Base-by-base conservation (phyloP, 495 filamentous ascomycete genomes). In the Neurospora terricola region DNA sequence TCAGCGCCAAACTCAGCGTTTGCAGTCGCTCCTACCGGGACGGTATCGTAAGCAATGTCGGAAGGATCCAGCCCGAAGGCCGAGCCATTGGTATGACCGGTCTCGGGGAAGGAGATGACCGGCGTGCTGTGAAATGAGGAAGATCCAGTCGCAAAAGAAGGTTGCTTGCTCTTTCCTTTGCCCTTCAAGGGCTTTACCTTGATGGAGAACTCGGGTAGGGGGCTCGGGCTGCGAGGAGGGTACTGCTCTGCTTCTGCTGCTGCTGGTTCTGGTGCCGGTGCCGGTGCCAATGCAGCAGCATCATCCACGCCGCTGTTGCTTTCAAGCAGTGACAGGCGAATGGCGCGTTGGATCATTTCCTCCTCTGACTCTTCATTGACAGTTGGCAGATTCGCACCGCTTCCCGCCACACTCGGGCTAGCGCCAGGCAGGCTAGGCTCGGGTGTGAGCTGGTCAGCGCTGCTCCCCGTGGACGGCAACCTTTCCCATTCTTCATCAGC, bases 291-390 rank as follows among this genome's bases (percentile, higher is more conserved):
- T 70, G 75, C 70, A n/a, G 72, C 80, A 14, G 59, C 70, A 66
- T 80, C 80, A 75, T 83, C 76, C 43, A 85, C 77, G 27, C 82
- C 82, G 14, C 14, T 27, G 14, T 36, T 36, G 30, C 54, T 66
- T 42, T 93, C 90, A 42, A 92, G 81, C 37, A 96, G 83, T 75
- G 91, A 94, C 7, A 93, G 83, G 1, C 92, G 88, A 73, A 96
- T 96, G 1, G 94, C 94, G 76, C 92, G 88, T 54, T 92, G 91
- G 21, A 96, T 87, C 72, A 95, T 92, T 5, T 88, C 87, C 36
- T 88, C 84, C 37, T 91, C 88, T 6, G 87, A 82, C 48, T 88
- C 84, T 12, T 84, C 81, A 2, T 83, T 79, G 36, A 42, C 39
- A 40, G 77, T 39, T 3, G 74, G 70, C 66, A 73, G 34, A 45